Percentiles rank a stretch among this genome's conserved stretches.
Conservation (phyloP, 2,329 filamentous ascomycete species). For the Pseudocercospora ulei region DNA sequence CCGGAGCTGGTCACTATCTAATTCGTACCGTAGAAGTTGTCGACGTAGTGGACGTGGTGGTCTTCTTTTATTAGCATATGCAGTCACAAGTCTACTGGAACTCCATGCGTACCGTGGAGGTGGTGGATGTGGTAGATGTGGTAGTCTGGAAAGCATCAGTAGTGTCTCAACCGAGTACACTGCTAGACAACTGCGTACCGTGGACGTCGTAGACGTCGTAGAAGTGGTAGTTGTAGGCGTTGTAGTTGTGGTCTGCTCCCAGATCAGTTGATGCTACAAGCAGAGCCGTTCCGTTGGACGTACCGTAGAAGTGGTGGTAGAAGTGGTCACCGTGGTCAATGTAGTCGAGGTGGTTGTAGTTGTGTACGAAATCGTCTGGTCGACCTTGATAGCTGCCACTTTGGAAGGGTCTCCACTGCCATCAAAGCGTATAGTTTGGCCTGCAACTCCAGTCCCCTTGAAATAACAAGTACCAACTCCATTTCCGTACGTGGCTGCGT, state of each 20-base stretch:
- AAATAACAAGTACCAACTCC: slow-evolving; percentile 9
- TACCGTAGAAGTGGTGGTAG: neutral
- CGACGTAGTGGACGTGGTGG: neutral
- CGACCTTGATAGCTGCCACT: too few relatives aligned
- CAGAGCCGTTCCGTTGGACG: neutral
- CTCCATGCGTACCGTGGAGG: too few relatives aligned
- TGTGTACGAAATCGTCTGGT: too few relatives aligned
- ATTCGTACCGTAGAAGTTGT: neutral
- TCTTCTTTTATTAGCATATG: neutral
- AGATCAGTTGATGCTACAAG: too few relatives aligned
- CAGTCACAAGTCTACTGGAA: too few relatives aligned
- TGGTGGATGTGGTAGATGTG: neutral
- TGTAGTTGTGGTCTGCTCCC: slow-evolving; percentile 1
- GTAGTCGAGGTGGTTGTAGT: neutral
- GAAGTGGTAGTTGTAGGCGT: neutral
- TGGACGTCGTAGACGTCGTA: neutral
- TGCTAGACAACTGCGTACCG: too few relatives aligned
- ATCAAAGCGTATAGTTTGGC: too few relatives aligned
- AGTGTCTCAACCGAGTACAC: neutral
- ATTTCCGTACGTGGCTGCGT: slow-evolving; percentile 2
- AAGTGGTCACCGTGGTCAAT: neutral
- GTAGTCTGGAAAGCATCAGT: neutral
- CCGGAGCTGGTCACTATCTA: neutral
- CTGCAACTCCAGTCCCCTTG: too few relatives aligned
- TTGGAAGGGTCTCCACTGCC: too few relatives aligned